Evolutionary conservation across 2,329 filamentous ascomycete species (phyloP), one percentile per base, ranked within the genome.

Genomic region (Dothistroma septosporum): DNA sequence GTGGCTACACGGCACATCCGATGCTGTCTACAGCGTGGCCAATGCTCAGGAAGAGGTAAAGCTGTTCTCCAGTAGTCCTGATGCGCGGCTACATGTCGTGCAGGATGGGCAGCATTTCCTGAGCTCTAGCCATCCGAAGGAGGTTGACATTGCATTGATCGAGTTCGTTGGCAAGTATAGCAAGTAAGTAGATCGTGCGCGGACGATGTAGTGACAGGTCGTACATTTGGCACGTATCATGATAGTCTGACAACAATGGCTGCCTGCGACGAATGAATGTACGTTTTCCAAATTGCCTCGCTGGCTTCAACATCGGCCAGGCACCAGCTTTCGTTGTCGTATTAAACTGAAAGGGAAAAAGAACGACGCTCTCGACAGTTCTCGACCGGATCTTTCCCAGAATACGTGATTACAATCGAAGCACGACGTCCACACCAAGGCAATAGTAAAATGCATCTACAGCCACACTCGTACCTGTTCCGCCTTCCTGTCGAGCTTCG

Each of bases 51-150:
- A 80, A 62, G 79, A 83, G 64, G 82, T 83, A 59, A 72, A 77
- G 64, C 65, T 79, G 31, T 83, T 84, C 58, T 74, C 68, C 0
- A 76, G 76, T 57, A 77, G 76, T 2, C 69, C 70, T 3, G 76
- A 80, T 62, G 77, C 77, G 7, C 72, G 73, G 54, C 59, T 83
- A 56, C 68, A 76, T 44, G 72, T 76, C 46, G 70, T 83, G 1
- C 70, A 82, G 24, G 79, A 75, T 6, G 81, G 80, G 1, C 73
- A 77, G 58, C 81, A 83, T 67, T 83, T 82, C 62, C 69, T 83
- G 62, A 80, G 75, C 58, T 76, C 74, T 9, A 77, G 77, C 4
- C 75, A 81, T 68, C 78, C 79, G 0, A 70, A 72, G 7, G 77
- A 80, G 59, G 78, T 84, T 2, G 72, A 77, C 59, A 63, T 65